These are phyloP conservation scores for Boletus austroedulis DNA, from an alignment of 1,284 basidiomycete genomes.

Conservation along the genomic window DNA sequence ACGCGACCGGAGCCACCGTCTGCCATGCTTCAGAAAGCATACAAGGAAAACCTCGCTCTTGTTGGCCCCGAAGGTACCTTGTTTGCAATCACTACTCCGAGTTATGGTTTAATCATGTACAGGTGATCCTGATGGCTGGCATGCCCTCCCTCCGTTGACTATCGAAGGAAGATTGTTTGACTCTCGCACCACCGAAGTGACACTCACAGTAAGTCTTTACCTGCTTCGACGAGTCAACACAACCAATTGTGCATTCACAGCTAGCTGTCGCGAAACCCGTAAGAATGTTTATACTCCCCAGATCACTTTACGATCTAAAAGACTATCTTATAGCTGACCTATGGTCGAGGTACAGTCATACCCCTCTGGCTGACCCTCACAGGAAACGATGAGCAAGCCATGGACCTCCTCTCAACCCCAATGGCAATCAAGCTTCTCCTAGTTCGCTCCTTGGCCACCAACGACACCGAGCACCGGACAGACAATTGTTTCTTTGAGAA, in stretches of 20 bases:
- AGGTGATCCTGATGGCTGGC: conserved; percentile 50
- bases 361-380: conserved; percentile 47
- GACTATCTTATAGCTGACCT: conserved; percentile 37
- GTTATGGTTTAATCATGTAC: background rate
- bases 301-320: background rate
- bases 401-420: conserved; percentile 48
- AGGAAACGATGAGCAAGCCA: conserved; percentile 45
- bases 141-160: conserved; percentile 37
- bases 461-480: conserved; percentile 38
- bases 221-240: background rate
- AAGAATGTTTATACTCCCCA: conserved; percentile 13
- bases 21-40: conserved; percentile 46
- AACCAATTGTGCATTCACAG: conserved; percentile 32
- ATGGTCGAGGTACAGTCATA: conserved; percentile 48
- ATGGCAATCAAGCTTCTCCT: conserved; percentile 37
- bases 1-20: conserved; percentile 45
- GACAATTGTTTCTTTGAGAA: conserved; percentile 45
- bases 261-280: conserved; percentile 56
- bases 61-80: conserved; percentile 40
- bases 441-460: conserved; percentile 41
- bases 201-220: conserved; percentile 39
- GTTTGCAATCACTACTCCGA: background rate
- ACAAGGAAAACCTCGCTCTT: conserved; percentile 40
- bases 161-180: conserved; percentile 47
- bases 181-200: conserved; percentile 39